Evolutionary conservation across 1,284 basidiomycete genomes (phyloP), one percentile per base, ranked within the genome.

Genomic region (Heterobasidion parviporum): DNA sequence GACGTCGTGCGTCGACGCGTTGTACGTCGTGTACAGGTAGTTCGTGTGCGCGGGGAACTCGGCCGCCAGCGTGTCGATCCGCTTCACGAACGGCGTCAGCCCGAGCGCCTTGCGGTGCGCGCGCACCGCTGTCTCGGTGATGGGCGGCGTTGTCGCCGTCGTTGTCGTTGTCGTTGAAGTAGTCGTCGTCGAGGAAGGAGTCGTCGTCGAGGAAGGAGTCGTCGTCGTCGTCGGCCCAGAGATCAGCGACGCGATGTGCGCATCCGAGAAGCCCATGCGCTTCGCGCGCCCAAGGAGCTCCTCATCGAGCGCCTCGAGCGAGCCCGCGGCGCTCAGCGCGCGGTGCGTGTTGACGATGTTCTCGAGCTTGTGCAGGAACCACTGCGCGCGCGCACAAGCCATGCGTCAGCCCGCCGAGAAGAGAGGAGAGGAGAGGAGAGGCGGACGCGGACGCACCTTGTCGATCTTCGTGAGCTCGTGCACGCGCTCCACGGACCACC

Each of bases 11-110:
- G 89, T 85, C 1, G 92, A 88, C 7, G 95, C 97, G 68, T 99
- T 98, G 81, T 99, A 99, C 16, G 97, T 98, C 45, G 97, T 99
- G 76, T 99, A 99, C 59, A 99, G 88, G 75, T 99, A 99, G 79
- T 99, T 99, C 67, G 97, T 99, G 74, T 97, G 89, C 3, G 97
- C 97, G 20, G 97, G 97, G 78, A 92, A 99, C 73, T 99, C 97
- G 61, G 97, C 97, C 35, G 96, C 97, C 59, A 99, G 85, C 3
- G 97, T 99, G 73, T 99, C 97, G 74, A 99, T 99, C 60, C 95
- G 92, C 76, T 99, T 99, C 69, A 99, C 97, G 72, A 96, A 99
- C 50, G 97, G 97, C 15, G 89, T 97, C 65, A 99, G 83, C 53
- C 87, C 85, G 59, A 91, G 76, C 4, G 85, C 81, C 75, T 98